These are phyloP conservation scores for Aspergillus latus DNA, from an alignment of 2,329 filamentous ascomycete species.

Conservation along the genomic window DNA sequence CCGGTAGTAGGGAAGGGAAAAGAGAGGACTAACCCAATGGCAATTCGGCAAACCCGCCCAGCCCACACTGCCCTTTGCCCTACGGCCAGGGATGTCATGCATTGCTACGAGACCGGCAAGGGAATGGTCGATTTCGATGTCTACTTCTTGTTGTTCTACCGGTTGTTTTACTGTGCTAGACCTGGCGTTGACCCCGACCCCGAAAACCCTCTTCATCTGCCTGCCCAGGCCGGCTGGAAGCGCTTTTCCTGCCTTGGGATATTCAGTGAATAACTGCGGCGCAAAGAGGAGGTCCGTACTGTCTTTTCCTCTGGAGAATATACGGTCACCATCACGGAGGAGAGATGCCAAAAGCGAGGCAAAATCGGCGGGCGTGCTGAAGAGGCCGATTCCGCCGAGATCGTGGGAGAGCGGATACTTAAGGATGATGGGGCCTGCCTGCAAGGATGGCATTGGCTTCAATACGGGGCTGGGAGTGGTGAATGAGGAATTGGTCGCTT, in stretches of 20 bases:
- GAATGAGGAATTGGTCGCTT: background rate
- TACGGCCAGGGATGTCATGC: background rate
- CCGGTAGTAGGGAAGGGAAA: background rate
- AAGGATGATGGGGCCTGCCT: background rate
- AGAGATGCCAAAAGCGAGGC: background rate
- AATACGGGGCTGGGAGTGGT: background rate
- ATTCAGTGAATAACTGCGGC: background rate
- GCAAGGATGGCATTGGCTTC: background rate
- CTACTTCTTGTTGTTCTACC: too few species aligned
- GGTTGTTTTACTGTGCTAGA: too few species aligned
- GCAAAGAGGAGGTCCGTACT: background rate
- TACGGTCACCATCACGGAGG: background rate
- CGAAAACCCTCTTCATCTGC: background rate
- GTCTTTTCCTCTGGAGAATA: background rate
- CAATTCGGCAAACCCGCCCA: constrained; percentile 3
- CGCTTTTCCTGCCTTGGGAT: background rate
- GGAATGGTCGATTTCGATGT: background rate
- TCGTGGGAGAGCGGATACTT: background rate
- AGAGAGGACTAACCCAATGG: background rate
- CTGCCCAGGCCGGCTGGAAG: background rate
- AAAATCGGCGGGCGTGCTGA: background rate
- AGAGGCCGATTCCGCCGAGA: constrained; percentile 3
- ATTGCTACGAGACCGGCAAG: background rate
- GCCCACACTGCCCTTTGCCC: background rate
- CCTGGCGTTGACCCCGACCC: background rate